Percentiles rank a stretch among this genome's conserved stretches.
These are phyloP conservation scores for Phytophthora citricola DNA, from an alignment of 352 stramenopile species.

Conservation along the genomic window DNA sequence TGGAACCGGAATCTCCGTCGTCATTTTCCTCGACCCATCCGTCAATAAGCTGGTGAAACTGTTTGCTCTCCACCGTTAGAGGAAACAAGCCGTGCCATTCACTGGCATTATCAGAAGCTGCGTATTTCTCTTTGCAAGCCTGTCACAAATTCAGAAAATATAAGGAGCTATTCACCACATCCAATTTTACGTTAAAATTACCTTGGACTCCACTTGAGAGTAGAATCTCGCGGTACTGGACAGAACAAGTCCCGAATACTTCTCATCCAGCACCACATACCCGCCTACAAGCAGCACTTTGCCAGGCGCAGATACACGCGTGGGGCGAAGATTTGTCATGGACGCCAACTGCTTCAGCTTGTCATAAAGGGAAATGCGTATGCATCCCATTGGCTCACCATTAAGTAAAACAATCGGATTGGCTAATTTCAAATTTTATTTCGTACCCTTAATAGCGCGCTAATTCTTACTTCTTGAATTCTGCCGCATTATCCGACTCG, in stretches of 20 bases:
- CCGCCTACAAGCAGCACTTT: constrained; percentile 97
- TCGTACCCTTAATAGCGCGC: constrained; percentile 20
- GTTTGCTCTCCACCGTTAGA: constrained; percentile 86
- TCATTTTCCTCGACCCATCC: constrained; percentile 39
- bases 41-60: constrained; percentile 83
- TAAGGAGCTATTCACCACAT: background rate
- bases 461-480: constrained; percentile 16
- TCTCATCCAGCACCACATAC: constrained; percentile 95
- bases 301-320: constrained; percentile 93
- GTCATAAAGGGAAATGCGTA: background rate
- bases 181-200: constrained; percentile 1
- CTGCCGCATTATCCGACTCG: constrained; percentile 13
- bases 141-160: constrained; percentile 14
- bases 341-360: constrained; percentile 10
- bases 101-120: background rate
- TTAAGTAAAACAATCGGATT: constrained; percentile 23
- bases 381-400: constrained; percentile 11
- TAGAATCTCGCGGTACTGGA: constrained; percentile 94
- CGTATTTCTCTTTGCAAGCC: background rate
- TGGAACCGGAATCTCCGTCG: constrained; percentile 36
- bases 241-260: constrained; percentile 92
- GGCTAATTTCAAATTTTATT: constrained; percentile 11
- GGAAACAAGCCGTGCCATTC: constrained; percentile 33
- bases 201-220: constrained; percentile 63
- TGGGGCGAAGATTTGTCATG: constrained; percentile 18